Percentiles rank a stretch among this genome's conserved stretches.
Evolutionary conservation across 306 rosid genomes (phyloP).

Genomic region (Heteromeles arbutifolia): DNA sequence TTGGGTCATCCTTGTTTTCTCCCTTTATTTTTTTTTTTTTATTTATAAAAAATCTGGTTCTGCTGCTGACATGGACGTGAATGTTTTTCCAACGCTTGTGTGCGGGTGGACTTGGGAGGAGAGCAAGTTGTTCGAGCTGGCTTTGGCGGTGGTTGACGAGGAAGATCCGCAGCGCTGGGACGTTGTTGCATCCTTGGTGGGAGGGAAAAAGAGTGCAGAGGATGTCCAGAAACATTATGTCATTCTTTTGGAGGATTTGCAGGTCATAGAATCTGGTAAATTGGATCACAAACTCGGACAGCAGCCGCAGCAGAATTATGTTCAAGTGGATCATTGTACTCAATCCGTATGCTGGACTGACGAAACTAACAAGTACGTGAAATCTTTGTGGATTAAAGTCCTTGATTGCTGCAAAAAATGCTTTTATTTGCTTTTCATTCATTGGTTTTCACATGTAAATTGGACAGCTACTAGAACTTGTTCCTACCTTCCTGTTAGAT

Average conservation of each 20-base stretch:
- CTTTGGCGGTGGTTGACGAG: slow-evolving; percentile 67
- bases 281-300: slow-evolving; percentile 43
- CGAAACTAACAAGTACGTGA: slow-evolving; percentile 13
- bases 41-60: background rate
- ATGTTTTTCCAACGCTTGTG: slow-evolving; percentile 26
- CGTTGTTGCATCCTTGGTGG: slow-evolving; percentile 56
- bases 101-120: slow-evolving; percentile 84
- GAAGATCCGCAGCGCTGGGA: slow-evolving; percentile 65
- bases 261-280: slow-evolving; percentile 57
- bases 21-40: background rate
- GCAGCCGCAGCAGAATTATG: slow-evolving; percentile 5
- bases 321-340: slow-evolving; percentile 20
- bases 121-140: slow-evolving; percentile 77
- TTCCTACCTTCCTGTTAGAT: background rate
- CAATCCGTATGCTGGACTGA: slow-evolving; percentile 29
- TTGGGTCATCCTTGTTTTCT: slow-evolving; percentile 8
- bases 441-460: background rate
- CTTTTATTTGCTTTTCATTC: background rate
- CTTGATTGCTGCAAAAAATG: background rate
- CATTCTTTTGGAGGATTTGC: slow-evolving; percentile 67
- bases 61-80: slow-evolving; percentile 23
- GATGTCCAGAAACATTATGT: slow-evolving; percentile 56
- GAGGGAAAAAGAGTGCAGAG: slow-evolving; percentile 68
- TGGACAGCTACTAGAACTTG: too few relatives aligned
- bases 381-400: background rate